phyloP scores from a whole-genome alignment of 495 filamentous ascomycete genomes.

The Penicillium salamii region DNA sequence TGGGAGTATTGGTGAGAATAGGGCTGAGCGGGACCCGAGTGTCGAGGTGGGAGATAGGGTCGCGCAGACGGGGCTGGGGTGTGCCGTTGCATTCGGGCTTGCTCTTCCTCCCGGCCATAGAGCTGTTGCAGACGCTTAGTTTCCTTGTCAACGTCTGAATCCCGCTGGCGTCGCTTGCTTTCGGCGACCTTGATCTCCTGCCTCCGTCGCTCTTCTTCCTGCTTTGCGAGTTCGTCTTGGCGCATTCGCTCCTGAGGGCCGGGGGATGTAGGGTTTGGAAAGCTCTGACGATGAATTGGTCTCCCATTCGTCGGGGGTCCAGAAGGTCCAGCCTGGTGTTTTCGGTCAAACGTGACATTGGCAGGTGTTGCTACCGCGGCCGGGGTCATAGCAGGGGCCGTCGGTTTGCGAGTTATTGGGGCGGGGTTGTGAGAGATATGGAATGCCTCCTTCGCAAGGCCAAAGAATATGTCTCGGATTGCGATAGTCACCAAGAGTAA shows the following conservation, averaged over 20 bases:
- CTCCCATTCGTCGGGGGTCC: constrained; percentile 2
- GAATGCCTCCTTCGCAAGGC: constrained; percentile 66
- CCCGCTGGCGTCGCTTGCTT: constrained; percentile 57
- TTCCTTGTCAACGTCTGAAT: constrained; percentile 77
- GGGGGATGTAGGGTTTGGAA: constrained; percentile 15
- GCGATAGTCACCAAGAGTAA: constrained; percentile 78
- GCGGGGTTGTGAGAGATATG: constrained; percentile 54
- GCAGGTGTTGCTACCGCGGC: neutral
- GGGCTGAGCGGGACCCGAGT: constrained; percentile 14
- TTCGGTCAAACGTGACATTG: neutral
- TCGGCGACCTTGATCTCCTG: constrained; percentile 78
- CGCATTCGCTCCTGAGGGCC: constrained; percentile 16
- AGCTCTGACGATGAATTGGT: constrained; percentile 10
- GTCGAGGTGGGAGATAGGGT: constrained; percentile 19
- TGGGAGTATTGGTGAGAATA: constrained; percentile 18
- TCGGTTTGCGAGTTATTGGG: neutral
- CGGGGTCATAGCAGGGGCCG: neutral
- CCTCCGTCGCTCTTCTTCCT: constrained; percentile 66
- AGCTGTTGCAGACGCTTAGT: constrained; percentile 74
- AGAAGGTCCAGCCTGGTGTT: constrained; percentile 6
- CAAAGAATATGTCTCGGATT: constrained; percentile 83
- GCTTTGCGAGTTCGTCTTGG: constrained; percentile 52
- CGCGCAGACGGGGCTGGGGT: constrained; percentile 26
- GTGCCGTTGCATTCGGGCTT: constrained; percentile 29
- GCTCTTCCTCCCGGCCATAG: constrained; percentile 60